Evolutionary conservation across 148 eudicot genomes (phyloP).

Genomic region (Camellia sinensis): DNA sequence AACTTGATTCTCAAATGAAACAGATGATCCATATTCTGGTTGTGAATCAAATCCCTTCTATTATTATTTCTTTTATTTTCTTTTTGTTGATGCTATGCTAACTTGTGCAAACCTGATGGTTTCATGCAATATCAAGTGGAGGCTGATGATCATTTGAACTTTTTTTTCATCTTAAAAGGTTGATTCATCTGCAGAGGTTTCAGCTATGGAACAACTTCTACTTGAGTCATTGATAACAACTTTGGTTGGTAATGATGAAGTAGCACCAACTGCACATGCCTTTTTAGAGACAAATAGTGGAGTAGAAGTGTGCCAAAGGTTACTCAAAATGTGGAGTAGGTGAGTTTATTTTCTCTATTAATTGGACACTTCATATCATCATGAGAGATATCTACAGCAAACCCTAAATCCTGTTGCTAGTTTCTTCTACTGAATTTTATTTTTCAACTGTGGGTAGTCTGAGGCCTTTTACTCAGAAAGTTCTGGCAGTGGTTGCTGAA

Average conservation of each 20-base stretch:
- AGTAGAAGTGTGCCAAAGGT: constrained; percentile 52
- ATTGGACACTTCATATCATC: not conserved
- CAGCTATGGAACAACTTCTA: constrained; percentile 44
- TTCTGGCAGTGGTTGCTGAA: constrained; percentile 60
- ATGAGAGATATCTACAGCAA: not conserved
- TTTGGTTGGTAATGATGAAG: constrained; percentile 52
- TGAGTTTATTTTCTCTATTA: constrained; percentile 17
- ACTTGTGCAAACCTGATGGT: not conserved
- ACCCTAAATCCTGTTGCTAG: not conserved
- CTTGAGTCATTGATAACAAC: constrained; percentile 51
- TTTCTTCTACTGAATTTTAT: constrained; percentile 13
- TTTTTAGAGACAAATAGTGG: constrained; percentile 67
- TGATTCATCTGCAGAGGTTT: constrained; percentile 38
- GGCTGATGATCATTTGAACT: constrained; percentile 1
- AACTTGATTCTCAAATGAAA: constrained; percentile 6
- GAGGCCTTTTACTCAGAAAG: constrained; percentile 63
- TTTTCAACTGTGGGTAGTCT: constrained; percentile 35
- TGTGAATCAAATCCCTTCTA: not conserved
- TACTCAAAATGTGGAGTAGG: constrained; percentile 60
- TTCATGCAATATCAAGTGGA: not conserved
- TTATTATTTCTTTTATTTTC: not conserved
- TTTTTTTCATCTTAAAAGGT: constrained; percentile 38
- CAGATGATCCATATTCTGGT: constrained; percentile 6
- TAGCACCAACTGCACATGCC: constrained; percentile 46
- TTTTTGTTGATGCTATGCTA: not conserved